Base-by-base conservation (phyloP, 2,329 filamentous ascomycete species). In the Cadophora sp. region DNA sequence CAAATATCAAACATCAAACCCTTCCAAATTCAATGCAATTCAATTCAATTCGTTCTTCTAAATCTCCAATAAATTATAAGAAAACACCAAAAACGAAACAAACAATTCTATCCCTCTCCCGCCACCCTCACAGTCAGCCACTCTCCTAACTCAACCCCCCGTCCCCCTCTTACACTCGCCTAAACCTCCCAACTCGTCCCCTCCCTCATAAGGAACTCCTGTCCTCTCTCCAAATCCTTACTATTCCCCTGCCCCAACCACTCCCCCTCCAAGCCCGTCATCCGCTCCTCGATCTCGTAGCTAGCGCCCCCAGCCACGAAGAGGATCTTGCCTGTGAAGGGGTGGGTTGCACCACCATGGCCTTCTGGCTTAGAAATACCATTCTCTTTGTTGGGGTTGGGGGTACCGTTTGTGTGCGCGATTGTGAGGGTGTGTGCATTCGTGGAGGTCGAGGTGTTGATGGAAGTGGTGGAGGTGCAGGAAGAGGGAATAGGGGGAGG, bases 251-350 rank as follows among this genome's bases (percentile, higher is more conserved):
- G 33, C n/a, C 70, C 70, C 47, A 70, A 36, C 68, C 68, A 71
- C 39, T 62, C 30, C 6, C 62, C 66, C 59, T 71, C 66, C 45
- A 68, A 55, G 33, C 51, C 58, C 24, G 66, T 36, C 39, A 70
- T 16, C 13, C 50, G 61, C 47, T 70, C 70, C 39, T 71, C 70
- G 58, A 71, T 68, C 55, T 71, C 70, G 47, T 68, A 67, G 16
- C 62, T 62, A 27, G 68, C 30, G 18, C 66, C 64, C 11, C 70
- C 70, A 22, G 60, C 62, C 2, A 67, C 66, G 51, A 65, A 70
- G 8, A 71, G 6, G 24, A 69, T 64, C 51, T 67, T 71, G 16
- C 70, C 70, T 30, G 53, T 45, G 24, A 70, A 70, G 4, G 65
- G 67, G 11, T 50, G n/a, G 11, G 43, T 45, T n/a, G 62, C 65